Evolutionary conservation across 176 grass and related monocot species (phyloP).

Genomic region (Neostapfia colusana): DNA sequence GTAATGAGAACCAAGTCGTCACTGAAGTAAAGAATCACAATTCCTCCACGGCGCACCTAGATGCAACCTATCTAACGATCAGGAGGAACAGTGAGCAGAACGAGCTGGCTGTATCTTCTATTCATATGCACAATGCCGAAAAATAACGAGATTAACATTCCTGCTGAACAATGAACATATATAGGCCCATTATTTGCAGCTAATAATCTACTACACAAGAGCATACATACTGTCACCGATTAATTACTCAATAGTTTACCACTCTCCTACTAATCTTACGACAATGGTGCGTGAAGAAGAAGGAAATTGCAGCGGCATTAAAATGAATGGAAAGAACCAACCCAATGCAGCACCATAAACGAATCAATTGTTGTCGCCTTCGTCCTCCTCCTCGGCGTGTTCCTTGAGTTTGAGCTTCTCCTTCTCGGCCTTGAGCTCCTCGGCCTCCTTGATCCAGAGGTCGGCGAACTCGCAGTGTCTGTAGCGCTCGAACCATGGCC

Average conservation of each 20-base stretch:
- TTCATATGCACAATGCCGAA: not conserved
- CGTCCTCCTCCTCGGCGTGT: not conserved
- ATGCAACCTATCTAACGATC: not conserved
- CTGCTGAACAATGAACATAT: not conserved
- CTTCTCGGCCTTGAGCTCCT: constrained; percentile 49
- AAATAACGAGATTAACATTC: not conserved
- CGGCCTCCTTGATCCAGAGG: constrained; percentile 68
- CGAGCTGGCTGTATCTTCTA: not conserved
- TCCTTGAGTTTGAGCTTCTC: constrained; percentile 7
- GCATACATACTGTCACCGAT: not conserved
- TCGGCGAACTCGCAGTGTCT: constrained; percentile 79
- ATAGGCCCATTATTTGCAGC: constrained; percentile 31
- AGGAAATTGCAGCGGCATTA: not conserved
- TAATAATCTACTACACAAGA: constrained; percentile 19
- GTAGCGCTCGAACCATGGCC: constrained; percentile 82
- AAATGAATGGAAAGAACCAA: constrained; percentile 24
- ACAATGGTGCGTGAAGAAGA: not conserved
- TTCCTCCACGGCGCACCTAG: not conserved
- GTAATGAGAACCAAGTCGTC: constrained; percentile 8
- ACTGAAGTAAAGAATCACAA: not conserved
- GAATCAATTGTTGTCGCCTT: not conserved
- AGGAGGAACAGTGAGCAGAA: not conserved
- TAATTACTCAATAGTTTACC: not conserved
- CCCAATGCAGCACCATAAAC: constrained; percentile 10
- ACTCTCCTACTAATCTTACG: not conserved